Evolutionary conservation across 1,284 basidiomycete species (phyloP).

Genomic region (Malassezia obtusa): DNA sequence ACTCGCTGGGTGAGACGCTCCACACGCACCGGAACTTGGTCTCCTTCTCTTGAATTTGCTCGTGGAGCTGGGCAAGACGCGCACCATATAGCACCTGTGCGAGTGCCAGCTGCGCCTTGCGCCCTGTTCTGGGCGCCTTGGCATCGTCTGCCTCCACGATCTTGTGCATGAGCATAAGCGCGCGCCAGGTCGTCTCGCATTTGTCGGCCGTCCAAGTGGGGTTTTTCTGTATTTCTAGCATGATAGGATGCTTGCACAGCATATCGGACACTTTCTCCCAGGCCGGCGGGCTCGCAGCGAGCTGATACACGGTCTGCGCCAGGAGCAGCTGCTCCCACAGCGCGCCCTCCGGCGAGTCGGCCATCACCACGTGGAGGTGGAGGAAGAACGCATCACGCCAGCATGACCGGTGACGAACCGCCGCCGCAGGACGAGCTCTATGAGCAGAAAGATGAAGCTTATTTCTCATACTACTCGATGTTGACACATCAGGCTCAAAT

Average conservation of each 20-base stretch:
- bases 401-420: neutral
- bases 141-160: neutral
- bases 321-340: slow-evolving; percentile 40
- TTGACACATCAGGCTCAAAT: slow-evolving; percentile 45
- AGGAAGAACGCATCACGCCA: neutral
- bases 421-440: slow-evolving; percentile 14
- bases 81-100: slow-evolving; percentile 40
- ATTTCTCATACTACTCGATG: slow-evolving; percentile 42
- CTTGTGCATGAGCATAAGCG: neutral
- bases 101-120: slow-evolving; percentile 29
- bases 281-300: slow-evolving; percentile 31
- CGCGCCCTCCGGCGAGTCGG: slow-evolving; percentile 12
- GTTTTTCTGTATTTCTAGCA: neutral
- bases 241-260: slow-evolving; percentile 26
- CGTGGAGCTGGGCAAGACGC: slow-evolving; percentile 31
- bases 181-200: neutral
- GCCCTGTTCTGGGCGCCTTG: slow-evolving; percentile 19
- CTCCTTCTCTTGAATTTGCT: slow-evolving; percentile 32
- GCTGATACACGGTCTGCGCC: slow-evolving; percentile 39
- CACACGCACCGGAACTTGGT: slow-evolving; percentile 21
- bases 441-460: slow-evolving; percentile 38
- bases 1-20: neutral
- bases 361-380: slow-evolving; percentile 10
- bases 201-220: neutral
- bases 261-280: slow-evolving; percentile 32